A percentile compares a stretch with the other conserved stretches of the same genome.
Conservation (phyloP, 2,329 filamentous ascomycete genomes). For the Pestalotiopsis sp. region DNA sequence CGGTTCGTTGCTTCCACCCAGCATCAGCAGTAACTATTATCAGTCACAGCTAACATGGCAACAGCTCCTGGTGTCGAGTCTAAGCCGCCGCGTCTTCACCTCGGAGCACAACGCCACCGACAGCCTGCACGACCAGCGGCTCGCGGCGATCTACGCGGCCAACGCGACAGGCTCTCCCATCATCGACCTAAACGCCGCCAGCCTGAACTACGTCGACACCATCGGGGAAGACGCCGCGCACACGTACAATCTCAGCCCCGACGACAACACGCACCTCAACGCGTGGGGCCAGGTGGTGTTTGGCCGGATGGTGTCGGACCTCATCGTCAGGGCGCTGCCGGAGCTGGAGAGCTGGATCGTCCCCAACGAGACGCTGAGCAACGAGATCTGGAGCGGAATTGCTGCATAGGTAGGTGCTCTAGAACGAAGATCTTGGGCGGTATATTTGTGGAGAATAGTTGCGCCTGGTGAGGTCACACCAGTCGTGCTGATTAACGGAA, state of each 20-base stretch:
- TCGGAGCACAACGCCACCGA: slow-evolving; percentile 43
- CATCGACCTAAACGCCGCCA: slow-evolving; percentile 56
- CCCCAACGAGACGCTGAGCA: slow-evolving; percentile 34
- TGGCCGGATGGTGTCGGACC: slow-evolving; percentile 57
- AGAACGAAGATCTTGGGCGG: too few species aligned
- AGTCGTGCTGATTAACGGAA: too few species aligned
- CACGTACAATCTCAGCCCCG: slow-evolving; percentile 46
- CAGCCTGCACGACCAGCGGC: slow-evolving; percentile 48
- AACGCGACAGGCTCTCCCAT: slow-evolving; percentile 36
- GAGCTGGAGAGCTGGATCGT: slow-evolving; percentile 29
- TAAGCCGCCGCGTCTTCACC: slow-evolving; percentile 52
- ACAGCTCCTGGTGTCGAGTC: slow-evolving; percentile 53
- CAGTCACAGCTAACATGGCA: background rate
- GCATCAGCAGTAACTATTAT: background rate
- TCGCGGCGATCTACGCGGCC: slow-evolving; percentile 51
- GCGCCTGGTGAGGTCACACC: too few species aligned
- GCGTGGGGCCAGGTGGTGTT: slow-evolving; percentile 56
- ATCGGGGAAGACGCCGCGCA: slow-evolving; percentile 51
- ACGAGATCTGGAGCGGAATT: slow-evolving; percentile 35
- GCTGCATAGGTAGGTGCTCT: slow-evolving; percentile 39
- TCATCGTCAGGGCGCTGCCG: slow-evolving; percentile 39
- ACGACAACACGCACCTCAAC: slow-evolving; percentile 62
- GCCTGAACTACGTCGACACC: slow-evolving; percentile 52
- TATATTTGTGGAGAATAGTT: too few species aligned
- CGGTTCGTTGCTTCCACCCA: slow-evolving; percentile 31